Conservation (phyloP, 192 early-diverging fungal species). For the Dissophora ornata region DNA sequence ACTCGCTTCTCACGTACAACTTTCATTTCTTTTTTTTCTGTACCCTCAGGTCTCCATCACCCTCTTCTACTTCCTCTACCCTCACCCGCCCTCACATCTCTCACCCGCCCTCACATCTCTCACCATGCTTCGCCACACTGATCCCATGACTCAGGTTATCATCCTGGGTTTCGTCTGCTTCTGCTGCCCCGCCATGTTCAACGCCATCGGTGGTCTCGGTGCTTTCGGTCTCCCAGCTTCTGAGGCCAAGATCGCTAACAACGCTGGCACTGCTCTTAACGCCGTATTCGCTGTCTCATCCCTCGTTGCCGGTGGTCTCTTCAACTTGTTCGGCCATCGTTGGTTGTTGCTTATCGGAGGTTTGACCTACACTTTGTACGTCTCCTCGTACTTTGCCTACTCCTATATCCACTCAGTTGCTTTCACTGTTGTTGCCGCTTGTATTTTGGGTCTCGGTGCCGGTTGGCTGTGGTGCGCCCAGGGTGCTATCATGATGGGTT, state of each 20-base stretch:
- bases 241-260: slow-evolving; percentile 66
- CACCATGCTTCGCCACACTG: too few species aligned
- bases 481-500: slow-evolving; percentile 86
- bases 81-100: too few species aligned
- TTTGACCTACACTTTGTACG: slow-evolving; percentile 80
- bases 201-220: slow-evolving; percentile 60
- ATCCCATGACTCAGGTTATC: too few species aligned
- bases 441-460: slow-evolving; percentile 81
- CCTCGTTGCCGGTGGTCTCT: slow-evolving; percentile 77
- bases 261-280: slow-evolving; percentile 80
- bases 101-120: too few species aligned
- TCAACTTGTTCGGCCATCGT: slow-evolving; percentile 85
- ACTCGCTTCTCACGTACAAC: too few species aligned
- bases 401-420: slow-evolving; percentile 61
- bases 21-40: too few species aligned
- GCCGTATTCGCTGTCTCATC: slow-evolving; percentile 81
- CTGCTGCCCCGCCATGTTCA: too few species aligned
- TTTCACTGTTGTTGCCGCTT: slow-evolving; percentile 80
- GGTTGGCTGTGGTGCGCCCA: slow-evolving; percentile 81
- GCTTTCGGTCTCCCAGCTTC: slow-evolving; percentile 24
- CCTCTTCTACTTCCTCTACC: too few species aligned
- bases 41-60: too few species aligned
- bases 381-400: slow-evolving; percentile 77
- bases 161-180: slow-evolving; percentile 77
- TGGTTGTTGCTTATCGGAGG: slow-evolving; percentile 73